Conservation (phyloP, 768 basidiomycete species). For the Rossbeevera mucosa region DNA sequence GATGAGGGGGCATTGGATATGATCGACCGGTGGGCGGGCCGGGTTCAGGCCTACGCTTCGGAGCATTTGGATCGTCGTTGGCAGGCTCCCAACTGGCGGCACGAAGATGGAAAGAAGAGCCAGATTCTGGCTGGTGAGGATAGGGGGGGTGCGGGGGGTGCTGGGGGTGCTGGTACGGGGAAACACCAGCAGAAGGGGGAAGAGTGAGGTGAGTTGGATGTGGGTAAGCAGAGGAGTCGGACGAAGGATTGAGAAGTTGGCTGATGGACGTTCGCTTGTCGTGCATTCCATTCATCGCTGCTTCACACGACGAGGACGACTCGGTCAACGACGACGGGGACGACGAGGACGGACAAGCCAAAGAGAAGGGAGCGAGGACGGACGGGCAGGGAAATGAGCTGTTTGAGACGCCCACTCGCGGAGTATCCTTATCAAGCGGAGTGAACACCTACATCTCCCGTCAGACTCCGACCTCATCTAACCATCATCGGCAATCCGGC, state of each 20-base stretch:
- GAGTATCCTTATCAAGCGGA: constrained; percentile 29
- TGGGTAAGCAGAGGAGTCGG: constrained; percentile 34
- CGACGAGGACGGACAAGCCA: too few species aligned
- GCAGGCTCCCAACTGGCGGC: constrained; percentile 55
- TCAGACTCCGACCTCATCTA: constrained; percentile 27
- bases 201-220: constrained; percentile 29
- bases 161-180: constrained; percentile 28
- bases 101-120: constrained; percentile 48
- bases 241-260: constrained; percentile 47
- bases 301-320: constrained; percentile 14
- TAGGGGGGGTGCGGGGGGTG: constrained; percentile 27
- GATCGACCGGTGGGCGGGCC: constrained; percentile 31
- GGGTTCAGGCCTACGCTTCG: constrained; percentile 33
- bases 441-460: constrained; percentile 9
- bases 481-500: constrained; percentile 20
- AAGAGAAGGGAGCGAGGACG: constrained; percentile 22
- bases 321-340: too few species aligned
- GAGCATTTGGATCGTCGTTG: constrained; percentile 34
- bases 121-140: constrained; percentile 26
- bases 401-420: constrained; percentile 32
- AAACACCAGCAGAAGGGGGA: constrained; percentile 19
- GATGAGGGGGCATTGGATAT: constrained; percentile 32
- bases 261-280: constrained; percentile 51
- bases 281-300: constrained; percentile 39
- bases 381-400: constrained; percentile 25